Base-by-base conservation (phyloP, 352 stramenopile genomes). In the Thalassiosira exigua region DNA sequence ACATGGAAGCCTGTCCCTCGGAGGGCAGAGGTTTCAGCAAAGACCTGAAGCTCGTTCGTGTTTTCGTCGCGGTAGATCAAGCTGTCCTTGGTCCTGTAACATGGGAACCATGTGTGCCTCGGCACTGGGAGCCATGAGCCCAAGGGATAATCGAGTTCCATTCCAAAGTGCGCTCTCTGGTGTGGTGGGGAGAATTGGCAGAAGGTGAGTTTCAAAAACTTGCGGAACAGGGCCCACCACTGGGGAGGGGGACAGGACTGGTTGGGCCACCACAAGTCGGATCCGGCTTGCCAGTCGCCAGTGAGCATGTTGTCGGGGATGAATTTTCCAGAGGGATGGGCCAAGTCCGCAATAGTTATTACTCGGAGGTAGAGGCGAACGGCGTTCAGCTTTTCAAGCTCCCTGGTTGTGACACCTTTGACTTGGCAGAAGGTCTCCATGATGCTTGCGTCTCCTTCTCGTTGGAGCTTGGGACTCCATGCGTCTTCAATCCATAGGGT, bases 301-400 rank as follows among this genome's bases (percentile, higher is more conserved):
- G 12, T 60, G 17, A 70, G 1, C 2, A 30, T 24, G 9, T 27
- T 42, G 4, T 51, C 22, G 17, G 62, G 46, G 12, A 72, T 72
- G 21, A 11, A 51, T 4, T 60, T 54, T 3, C 68, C 68, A 11
- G 0, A 4, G n/a, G 21, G 2, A 3, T 12, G 14, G 22, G 56
- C 30, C 0, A 76, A 19, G 44, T 76, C 68, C 1, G 68, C 39
- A 30, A 62, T 0, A 19, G 66, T 75, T 2, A 75, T 68, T 7
- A 75, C 53, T 39, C 42, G 0, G 4, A 68, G 19, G 17, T 68
- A 68, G 1, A 75, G 29, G 12, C 66, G 9, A 9, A 41, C 12
- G 1, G 39, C 12, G 21, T 75, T 75, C 9, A 32, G 9, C 14
- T 68, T 58, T 22, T 21, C 30, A 33, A 53, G 58, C 7, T 11